These are phyloP conservation scores for Jaapia argillacea DNA, from an alignment of 768 basidiomycete genomes.

Conservation along the genomic window DNA sequence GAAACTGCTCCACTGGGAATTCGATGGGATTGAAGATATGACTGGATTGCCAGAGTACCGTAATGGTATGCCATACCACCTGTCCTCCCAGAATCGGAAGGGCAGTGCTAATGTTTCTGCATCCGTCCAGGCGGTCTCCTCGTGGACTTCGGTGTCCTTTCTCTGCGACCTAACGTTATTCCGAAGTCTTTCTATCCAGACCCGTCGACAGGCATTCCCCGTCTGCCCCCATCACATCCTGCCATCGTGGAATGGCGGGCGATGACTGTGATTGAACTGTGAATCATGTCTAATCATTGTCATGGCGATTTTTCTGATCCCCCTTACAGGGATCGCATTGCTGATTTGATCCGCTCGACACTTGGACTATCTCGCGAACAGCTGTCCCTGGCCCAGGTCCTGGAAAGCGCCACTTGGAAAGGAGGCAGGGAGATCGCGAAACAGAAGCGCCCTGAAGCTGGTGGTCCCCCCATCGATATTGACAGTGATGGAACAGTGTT, in stretches of 20 bases:
- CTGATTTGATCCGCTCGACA: constrained; percentile 52
- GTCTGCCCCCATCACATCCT: constrained; percentile 66
- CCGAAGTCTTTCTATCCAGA: constrained; percentile 33
- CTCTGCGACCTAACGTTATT: constrained; percentile 48
- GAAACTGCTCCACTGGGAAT: constrained; percentile 64
- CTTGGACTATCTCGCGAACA: constrained; percentile 39
- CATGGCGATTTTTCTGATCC: neutral
- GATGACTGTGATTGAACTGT: constrained; percentile 91
- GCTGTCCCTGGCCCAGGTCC: constrained; percentile 74
- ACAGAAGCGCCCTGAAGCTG: constrained; percentile 55
- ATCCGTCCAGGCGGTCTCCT: constrained; percentile 64
- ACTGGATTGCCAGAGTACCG: constrained; percentile 95
- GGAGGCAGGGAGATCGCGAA: constrained; percentile 91
- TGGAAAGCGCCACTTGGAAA: constrained; percentile 97
- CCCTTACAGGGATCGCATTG: constrained; percentile 66
- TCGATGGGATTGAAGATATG: constrained; percentile 77
- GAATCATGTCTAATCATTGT: constrained; percentile 17
- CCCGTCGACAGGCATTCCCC: constrained; percentile 42
- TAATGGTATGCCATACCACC: constrained; percentile 47
- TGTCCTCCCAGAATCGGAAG: constrained; percentile 1
- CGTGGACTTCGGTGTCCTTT: constrained; percentile 73
- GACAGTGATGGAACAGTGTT: constrained; percentile 81
- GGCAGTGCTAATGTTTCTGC: too few species aligned
- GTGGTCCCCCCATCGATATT: constrained; percentile 83
- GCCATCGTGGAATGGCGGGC: constrained; percentile 96